A percentile compares a stretch with the other conserved stretches of the same genome.
Evolutionary conservation across 2,329 filamentous ascomycete species (phyloP).

Genomic region (Nothophaeocryptopus gaeumannii): DNA sequence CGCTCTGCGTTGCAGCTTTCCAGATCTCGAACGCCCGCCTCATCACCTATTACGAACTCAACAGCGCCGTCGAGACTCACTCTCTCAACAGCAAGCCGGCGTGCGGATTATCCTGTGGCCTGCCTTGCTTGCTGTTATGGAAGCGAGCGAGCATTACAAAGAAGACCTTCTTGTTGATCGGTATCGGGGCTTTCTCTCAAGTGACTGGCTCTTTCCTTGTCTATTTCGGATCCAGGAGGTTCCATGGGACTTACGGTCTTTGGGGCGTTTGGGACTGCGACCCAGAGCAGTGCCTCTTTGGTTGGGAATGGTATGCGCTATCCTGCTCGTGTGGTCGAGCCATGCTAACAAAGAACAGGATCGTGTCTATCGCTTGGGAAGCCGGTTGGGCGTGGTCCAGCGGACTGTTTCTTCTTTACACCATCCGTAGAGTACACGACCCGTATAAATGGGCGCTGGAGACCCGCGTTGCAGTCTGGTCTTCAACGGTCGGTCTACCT

Average conservation of each 20-base stretch:
- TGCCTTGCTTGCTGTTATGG: neutral
- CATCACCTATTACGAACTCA: neutral
- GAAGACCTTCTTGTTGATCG: neutral
- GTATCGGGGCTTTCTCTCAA: conserved; percentile 1
- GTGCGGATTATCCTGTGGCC: no score
- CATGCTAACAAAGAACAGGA: neutral
- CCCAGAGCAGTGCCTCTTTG: neutral
- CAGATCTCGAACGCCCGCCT: conserved; percentile 2
- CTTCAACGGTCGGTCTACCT: neutral
- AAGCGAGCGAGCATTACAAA: neutral
- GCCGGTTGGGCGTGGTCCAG: neutral
- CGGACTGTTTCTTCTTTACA: neutral
- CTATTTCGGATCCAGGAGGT: conserved; percentile 4
- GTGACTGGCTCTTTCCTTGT: neutral
- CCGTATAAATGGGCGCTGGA: conserved; percentile 2
- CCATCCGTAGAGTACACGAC: neutral
- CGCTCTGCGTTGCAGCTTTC: conserved; percentile 4
- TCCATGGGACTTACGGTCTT: neutral
- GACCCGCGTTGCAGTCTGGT: neutral
- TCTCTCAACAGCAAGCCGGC: no score
- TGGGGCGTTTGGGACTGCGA: neutral
- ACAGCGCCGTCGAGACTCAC: neutral
- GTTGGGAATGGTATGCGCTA: conserved; percentile 3
- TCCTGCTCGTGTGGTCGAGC: neutral
- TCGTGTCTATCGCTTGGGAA: conserved; percentile 2